Base-by-base conservation (phyloP, 139 green algal species). In the Asterochloris sp. region DNA sequence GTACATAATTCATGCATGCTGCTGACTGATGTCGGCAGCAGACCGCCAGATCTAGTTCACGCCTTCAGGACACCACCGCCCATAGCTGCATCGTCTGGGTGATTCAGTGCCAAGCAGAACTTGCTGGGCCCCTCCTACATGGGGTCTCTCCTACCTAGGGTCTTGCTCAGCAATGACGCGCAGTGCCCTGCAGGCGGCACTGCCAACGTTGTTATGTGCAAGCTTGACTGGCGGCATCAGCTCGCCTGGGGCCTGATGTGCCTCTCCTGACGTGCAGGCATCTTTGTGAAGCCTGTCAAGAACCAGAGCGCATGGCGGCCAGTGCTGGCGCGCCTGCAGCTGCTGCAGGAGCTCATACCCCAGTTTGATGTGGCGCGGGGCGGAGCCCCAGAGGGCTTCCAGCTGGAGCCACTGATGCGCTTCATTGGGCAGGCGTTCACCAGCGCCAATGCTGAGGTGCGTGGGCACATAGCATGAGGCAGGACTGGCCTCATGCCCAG, bases 341-440 rank as follows among this genome's bases (percentile, higher is more conserved):
- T 93, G 38, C 47, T 93, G 67, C 76, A 91, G 63, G 87, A 90
- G 66, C 81, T 97, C 24, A 84, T 97, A 24, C 93, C 94, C 6
- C 67, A 90, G 54, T 47, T 95, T 54, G 90, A 89, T 78, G 85
- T 92, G 6, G 83, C 29, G 69, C 84, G 82, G 62, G 69, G 81
- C 29, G 80, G 78, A 24, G 79, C 81, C 21, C 66, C 79, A 24
- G 87, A 91, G 2, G 93, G 93, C 62, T 94, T 97, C 60, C 80
- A 91, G 23, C 85, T 95, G 63, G 82, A 87, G 10, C 86, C 90
- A 28, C 77, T 96, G n/a, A 97, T 98, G 93, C 87, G 87, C 17
- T 97, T 94, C 76, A 85, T 95, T 17, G 88, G 85, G 24, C 84
- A 86, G 17, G 89, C 90, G 0, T 91, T 95, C 54, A 84, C 79